Evolutionary conservation across 2,329 filamentous ascomycete species (phyloP).

Genomic region (Chrysosporium keratinophilum): DNA sequence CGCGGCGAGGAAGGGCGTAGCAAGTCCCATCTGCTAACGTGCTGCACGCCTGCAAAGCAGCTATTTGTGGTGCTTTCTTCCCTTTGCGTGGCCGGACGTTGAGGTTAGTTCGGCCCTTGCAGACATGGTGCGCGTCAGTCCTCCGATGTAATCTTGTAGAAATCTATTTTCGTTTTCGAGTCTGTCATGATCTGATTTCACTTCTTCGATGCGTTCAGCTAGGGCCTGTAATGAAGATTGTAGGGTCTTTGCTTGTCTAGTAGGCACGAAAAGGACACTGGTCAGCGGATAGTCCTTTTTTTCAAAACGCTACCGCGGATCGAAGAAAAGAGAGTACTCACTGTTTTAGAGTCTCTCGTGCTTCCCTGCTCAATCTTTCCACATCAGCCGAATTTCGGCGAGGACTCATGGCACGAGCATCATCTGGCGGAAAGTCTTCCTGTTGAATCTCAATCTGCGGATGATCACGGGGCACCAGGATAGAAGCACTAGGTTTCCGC

Average conservation of each 20-base stretch:
- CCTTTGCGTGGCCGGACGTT: constrained; percentile 37
- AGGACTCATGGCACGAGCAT: constrained; percentile 90
- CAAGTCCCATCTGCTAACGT: neutral
- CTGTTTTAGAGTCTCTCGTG: constrained; percentile 55
- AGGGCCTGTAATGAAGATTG: constrained; percentile 84
- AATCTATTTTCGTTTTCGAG: constrained; percentile 96
- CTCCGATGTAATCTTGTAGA: constrained; percentile 93
- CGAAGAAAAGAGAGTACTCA: constrained; percentile 30
- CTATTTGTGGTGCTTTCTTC: constrained; percentile 32
- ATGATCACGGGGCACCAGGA: constrained; percentile 69
- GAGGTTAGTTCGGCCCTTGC: constrained; percentile 47
- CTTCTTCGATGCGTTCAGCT: constrained; percentile 86
- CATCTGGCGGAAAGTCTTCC: constrained; percentile 69
- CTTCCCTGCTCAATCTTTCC: constrained; percentile 74
- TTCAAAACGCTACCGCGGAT: neutral
- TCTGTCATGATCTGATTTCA: constrained; percentile 91
- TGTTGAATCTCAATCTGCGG: constrained; percentile 62
- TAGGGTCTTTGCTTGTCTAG: constrained; percentile 73
- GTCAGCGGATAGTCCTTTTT: neutral
- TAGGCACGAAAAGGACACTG: constrained; percentile 1
- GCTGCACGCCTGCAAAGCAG: neutral
- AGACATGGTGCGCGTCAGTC: constrained; percentile 67
- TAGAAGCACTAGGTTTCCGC: constrained; percentile 69
- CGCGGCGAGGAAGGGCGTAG: neutral
- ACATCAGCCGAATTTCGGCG: constrained; percentile 82